A percentile compares a stretch with the other conserved stretches of the same genome.
phyloP scores from a whole-genome alignment of 2,329 filamentous ascomycete species.

The Parastagonospora avenae region DNA sequence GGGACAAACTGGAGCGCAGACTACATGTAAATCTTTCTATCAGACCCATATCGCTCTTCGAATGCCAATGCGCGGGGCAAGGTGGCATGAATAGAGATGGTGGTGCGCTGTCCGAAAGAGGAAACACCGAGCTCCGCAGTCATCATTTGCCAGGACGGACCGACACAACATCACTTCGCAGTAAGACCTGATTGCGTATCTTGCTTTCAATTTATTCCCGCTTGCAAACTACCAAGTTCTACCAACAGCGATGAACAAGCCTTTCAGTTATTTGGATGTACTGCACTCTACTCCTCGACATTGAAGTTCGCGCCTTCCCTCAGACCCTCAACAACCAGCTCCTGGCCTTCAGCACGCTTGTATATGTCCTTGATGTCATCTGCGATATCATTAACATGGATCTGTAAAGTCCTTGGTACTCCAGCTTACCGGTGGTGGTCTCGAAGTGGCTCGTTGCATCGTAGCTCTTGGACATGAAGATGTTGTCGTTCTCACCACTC shows the following conservation, averaged over 20 bases:
- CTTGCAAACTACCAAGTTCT: conserved; percentile 1
- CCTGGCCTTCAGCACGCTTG: conserved; percentile 78
- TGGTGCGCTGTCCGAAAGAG: conserved; percentile 2
- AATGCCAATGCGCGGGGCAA: not conserved
- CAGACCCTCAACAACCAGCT: conserved; percentile 85
- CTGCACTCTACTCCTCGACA: conserved; percentile 55
- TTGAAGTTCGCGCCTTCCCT: conserved; percentile 77
- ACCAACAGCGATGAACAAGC: conserved; percentile 17
- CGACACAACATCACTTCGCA: no score
- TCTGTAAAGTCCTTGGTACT: not conserved
- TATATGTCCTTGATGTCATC: conserved; percentile 97
- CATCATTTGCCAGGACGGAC: no score
- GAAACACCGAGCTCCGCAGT: conserved; percentile 2
- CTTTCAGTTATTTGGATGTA: conserved; percentile 4
- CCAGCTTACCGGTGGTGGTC: conserved; percentile 68
- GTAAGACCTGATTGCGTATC: no score
- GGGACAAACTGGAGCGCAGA: not conserved
- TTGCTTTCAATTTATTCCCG: not conserved
- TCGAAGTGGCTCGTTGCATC: conserved; percentile 98
- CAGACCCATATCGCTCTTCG: not conserved
- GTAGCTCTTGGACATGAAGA: conserved; percentile 99
- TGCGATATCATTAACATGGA: conserved; percentile 47
- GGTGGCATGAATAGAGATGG: not conserved
- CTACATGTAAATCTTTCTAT: not conserved
- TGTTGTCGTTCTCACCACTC: conserved; percentile 81